Base-by-base conservation (phyloP, 805 yeast species). In the Candida andamanensis region DNA sequence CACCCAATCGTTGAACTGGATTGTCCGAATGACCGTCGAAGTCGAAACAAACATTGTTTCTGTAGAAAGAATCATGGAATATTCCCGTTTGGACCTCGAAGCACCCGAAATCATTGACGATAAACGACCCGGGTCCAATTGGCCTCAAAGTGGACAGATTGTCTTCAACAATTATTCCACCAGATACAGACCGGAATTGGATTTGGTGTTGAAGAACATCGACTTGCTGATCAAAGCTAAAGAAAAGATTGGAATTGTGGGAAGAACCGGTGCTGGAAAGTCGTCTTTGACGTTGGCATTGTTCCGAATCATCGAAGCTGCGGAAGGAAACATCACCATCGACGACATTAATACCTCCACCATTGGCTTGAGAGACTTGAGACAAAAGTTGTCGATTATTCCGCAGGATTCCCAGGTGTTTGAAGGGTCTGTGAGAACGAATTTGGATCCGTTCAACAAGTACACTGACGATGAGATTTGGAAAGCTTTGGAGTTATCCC, bases 1-100 rank as follows among this genome's bases (percentile, higher is more conserved):
- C 39, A 92, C 99, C 0, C 95, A 87, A 59, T 74, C 95, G 0
- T 72, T 92, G 59, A 90, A 87, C 58, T 90, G 97, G 97, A 86
- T 92, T 59, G 97, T 92, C 18, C 76, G 99, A 63, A 90, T 89
- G 97, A 85, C 97, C 0, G 98, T 92, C 26, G 98, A 92, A 48
- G 95, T 92, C 28, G 98, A 92, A 59, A 87, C 97, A 9, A 90
- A 87, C 58, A 89, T 92, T 63, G 98, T 92, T 23, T 84, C 95
- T 13, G 96, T 94, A 27, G 98, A 90, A 65, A 79, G 98, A 62
- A 79, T 90, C 33, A 69, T 85, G 58, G 98, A 90, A 56, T 90
- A 89, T 56, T 75, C 95, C 22, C 57, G 63, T n/a, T 65, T 92
- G 39, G 63, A 63, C 23, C 68, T 87, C n/a, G 98, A 92, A 63